Percentiles rank a stretch among this genome's conserved stretches.
These are phyloP conservation scores for Rhodosporidiobolus sp. DNA, from an alignment of 768 basidiomycete species.

Conservation along the genomic window DNA sequence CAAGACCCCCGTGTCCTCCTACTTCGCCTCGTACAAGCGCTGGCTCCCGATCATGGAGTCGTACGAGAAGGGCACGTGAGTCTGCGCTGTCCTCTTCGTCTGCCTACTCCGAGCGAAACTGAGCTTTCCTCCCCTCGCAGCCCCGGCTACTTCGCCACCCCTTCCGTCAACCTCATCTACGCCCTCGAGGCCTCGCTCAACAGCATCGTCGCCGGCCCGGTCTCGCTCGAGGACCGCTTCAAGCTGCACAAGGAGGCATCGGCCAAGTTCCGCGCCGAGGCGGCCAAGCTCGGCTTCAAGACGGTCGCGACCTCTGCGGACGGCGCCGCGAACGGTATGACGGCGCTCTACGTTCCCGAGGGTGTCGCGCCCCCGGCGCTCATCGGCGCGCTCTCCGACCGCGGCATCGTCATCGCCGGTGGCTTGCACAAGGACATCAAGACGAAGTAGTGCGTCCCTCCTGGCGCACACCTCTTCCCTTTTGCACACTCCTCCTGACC, in stretches of 20 bases:
- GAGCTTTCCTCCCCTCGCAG: neutral
- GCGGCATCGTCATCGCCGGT: conserved; percentile 76
- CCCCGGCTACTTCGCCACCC: conserved; percentile 89
- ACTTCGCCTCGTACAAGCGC: conserved; percentile 61
- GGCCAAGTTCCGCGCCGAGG: conserved; percentile 65
- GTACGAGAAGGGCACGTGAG: conserved; percentile 66
- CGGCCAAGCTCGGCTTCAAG: conserved; percentile 65
- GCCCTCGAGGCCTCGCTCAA: conserved; percentile 79
- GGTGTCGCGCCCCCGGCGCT: conserved; percentile 74
- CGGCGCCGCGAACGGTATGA: conserved; percentile 86
- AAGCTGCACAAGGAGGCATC: conserved; percentile 67
- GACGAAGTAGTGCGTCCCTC: neutral
- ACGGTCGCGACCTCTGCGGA: conserved; percentile 6
- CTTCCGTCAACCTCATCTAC: conserved; percentile 62
- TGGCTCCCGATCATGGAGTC: conserved; percentile 68
- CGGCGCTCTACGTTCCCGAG: conserved; percentile 81
- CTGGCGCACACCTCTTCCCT: neutral
- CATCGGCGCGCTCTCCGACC: conserved; percentile 67
- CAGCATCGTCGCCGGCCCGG: conserved; percentile 61
- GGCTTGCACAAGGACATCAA: conserved; percentile 77
- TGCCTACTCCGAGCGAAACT: neutral
- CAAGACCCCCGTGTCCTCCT: conserved; percentile 64
- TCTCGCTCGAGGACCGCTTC: conserved; percentile 75
- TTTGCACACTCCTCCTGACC: neutral
- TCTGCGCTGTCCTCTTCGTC: conserved; percentile 27